Evolutionary conservation across 306 rosid species (phyloP).

Genomic region (Glycine soja): DNA sequence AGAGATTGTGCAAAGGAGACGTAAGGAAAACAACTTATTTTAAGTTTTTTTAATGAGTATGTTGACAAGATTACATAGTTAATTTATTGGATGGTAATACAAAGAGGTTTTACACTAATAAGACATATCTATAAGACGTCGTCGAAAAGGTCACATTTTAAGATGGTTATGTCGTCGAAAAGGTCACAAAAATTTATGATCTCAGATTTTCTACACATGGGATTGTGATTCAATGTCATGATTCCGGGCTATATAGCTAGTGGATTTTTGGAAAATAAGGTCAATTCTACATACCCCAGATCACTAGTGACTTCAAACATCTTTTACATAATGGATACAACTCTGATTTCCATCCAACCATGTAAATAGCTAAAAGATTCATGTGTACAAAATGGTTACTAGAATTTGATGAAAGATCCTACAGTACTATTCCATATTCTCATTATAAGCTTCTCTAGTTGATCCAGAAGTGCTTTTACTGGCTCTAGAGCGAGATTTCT

Average conservation of each 20-base stretch:
- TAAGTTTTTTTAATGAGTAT: no score
- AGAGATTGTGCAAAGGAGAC: neutral
- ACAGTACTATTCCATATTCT: slow-evolving; percentile 41
- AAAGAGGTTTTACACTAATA: neutral
- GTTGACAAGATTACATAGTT: no score
- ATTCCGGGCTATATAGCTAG: neutral
- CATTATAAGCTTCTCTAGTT: slow-evolving; percentile 37
- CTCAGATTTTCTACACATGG: neutral
- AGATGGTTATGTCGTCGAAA: no score
- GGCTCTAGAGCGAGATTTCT: slow-evolving; percentile 52
- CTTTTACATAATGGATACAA: slow-evolving; percentile 18
- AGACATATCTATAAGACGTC: no score
- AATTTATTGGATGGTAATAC: no score
- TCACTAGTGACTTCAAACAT: neutral
- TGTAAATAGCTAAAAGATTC: slow-evolving; percentile 38
- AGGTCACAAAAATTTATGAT: neutral
- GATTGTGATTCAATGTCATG: neutral
- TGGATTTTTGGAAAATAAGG: slow-evolving; percentile 2
- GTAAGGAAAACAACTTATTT: no score
- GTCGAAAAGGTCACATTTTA: no score
- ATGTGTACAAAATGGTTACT: slow-evolving; percentile 50
- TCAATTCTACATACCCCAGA: neutral
- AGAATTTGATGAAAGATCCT: slow-evolving; percentile 32
- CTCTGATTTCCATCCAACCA: slow-evolving; percentile 20
- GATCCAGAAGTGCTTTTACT: slow-evolving; percentile 47